Base-by-base conservation (phyloP, 2,329 filamentous ascomycete species). In the Aureobasidium sp. region DNA sequence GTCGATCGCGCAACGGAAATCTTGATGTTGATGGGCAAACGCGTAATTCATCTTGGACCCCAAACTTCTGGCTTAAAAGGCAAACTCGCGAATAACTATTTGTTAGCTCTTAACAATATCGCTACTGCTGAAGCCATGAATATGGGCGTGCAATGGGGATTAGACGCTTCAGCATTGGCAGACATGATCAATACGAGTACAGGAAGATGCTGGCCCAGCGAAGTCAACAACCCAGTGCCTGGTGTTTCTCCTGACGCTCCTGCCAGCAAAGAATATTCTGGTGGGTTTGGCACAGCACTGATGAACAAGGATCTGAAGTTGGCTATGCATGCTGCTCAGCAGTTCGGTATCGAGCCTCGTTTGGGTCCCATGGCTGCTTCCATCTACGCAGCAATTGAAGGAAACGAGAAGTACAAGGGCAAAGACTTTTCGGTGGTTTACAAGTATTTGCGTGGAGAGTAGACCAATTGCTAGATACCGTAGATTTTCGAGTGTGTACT, bases 71-170 rank as follows among this genome's bases (percentile, higher is more conserved):
- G 94, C 0, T 82, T 99, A 1, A 89, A 91, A 12, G 94, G 89
- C 42, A 99, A 99, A 77, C 82, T 99, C 36, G 92, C 93, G 59
- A 99, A 99, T 78, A 99, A 99, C 76, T 99, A 99, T 74, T 84
- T 97, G 32, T 81, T 99, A 3, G 93, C 92, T 4, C 86, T 97
- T 68, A 95, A 91, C 79, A 99, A 99, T 76, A 91, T 87, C 63
- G 85, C 84, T 2, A 85, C 84, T 0, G 83, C 83, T 3, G 85
- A 87, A 70, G 85, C 84, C 7, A 86, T 87, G 84, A 85, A 84
- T 64, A 79, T 87, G 71, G 85, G 84, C 5, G 79, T 86, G 41
- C 77, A 80, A 55, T 86, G 83, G 81, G 85, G 85, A 1, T 77
- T 87, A 9, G 80, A 87, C 62, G 79, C 84, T 0, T 84, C 82